These are phyloP conservation scores for Botryotinia convoluta DNA, from an alignment of 2,329 filamentous ascomycete genomes.

Conservation along the genomic window DNA sequence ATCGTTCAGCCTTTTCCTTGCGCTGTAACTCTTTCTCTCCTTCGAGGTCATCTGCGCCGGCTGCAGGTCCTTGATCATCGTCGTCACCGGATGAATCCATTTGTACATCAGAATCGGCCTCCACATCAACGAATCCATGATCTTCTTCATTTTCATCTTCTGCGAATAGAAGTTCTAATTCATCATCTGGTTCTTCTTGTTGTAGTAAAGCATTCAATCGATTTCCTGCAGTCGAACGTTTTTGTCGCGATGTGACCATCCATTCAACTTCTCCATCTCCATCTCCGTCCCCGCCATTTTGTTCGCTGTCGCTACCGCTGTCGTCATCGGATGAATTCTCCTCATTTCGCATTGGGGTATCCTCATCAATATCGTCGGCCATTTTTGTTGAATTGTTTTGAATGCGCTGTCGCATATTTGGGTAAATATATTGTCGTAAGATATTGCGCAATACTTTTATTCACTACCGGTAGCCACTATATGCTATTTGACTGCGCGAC, in stretches of 20 bases:
- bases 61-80: slow-evolving; percentile 70
- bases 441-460: not conserved
- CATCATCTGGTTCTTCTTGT: slow-evolving; percentile 61
- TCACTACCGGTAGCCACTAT: not conserved
- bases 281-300: slow-evolving; percentile 26
- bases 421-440: not conserved
- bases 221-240: slow-evolving; percentile 79
- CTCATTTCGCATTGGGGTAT: slow-evolving; percentile 26
- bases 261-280: slow-evolving; percentile 53
- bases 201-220: slow-evolving; percentile 76
- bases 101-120: slow-evolving; percentile 69
- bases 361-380: slow-evolving; percentile 24
- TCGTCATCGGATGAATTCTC: slow-evolving; percentile 26
- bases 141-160: slow-evolving; percentile 62
- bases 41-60: slow-evolving; percentile 60
- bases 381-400: slow-evolving; percentile 14
- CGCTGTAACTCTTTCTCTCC: slow-evolving; percentile 86
- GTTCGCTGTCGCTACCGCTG: slow-evolving; percentile 22
- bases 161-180: slow-evolving; percentile 71
- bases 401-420: not conserved
- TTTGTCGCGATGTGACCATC: slow-evolving; percentile 70
- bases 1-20: slow-evolving; percentile 65
- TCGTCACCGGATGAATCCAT: slow-evolving; percentile 85
- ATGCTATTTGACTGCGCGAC: not conserved
- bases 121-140: slow-evolving; percentile 66